Evolutionary conservation across 352 stramenopile genomes (phyloP).

Genomic region (Globisporangium parvum): DNA sequence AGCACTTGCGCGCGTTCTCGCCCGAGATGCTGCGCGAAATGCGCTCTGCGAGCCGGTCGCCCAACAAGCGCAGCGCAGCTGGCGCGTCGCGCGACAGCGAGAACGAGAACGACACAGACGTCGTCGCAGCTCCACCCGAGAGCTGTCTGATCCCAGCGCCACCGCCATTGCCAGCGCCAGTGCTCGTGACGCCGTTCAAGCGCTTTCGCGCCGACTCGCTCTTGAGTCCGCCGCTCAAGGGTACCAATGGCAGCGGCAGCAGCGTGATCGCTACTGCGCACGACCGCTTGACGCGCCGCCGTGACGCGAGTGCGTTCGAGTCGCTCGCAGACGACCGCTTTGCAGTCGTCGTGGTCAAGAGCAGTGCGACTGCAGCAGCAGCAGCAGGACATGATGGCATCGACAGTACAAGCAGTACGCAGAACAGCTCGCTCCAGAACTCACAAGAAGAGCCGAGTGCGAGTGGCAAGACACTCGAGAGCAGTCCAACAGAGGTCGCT

Average conservation of each 20-base stretch:
- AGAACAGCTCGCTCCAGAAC: conserved; percentile 4
- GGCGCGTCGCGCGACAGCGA: neutral
- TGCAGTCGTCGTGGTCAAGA: neutral
- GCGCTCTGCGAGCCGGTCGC: conserved; percentile 10
- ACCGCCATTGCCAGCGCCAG: too few relatives aligned
- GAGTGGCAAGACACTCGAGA: conserved; percentile 2
- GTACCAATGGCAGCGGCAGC: neutral
- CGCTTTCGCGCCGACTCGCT: conserved; percentile 10
- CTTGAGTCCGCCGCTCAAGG: conserved; percentile 7
- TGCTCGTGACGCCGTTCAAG: conserved; percentile 12
- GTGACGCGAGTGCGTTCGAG: conserved; percentile 1
- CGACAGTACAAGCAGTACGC: neutral
- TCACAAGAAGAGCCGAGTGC: conserved; percentile 1
- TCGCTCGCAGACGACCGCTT: conserved; percentile 8
- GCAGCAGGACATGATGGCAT: neutral
- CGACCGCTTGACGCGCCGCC: conserved; percentile 2
- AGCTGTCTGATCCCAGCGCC: neutral
- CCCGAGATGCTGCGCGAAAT: conserved; percentile 4
- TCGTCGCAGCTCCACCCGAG: neutral
- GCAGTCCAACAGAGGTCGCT: conserved; percentile 9
- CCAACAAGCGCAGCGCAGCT: conserved; percentile 10
- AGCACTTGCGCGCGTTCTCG: conserved; percentile 5
- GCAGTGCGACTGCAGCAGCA: neutral
- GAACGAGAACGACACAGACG: neutral
- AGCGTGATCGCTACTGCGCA: neutral